Percentiles rank a stretch among this genome's conserved stretches.
Conservation (phyloP, 2,329 filamentous ascomycete species). For the Madurella mycetomatis region DNA sequence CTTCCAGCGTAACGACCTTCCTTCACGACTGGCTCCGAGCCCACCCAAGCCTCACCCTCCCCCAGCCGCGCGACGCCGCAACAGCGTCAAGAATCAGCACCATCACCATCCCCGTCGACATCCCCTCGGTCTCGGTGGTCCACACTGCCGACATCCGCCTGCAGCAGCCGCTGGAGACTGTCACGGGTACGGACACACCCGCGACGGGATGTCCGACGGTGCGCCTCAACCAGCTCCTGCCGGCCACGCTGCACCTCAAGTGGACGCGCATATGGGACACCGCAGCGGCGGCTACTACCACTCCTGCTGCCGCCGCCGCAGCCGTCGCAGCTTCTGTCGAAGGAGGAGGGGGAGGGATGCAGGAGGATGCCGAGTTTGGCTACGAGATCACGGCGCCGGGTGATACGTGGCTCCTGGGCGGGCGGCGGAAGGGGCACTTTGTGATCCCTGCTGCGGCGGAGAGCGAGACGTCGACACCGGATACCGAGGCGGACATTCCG, state of each 20-base stretch:
- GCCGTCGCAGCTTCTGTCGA: too few relatives aligned
- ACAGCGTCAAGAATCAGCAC: conserved; percentile 37
- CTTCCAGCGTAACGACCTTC: conserved; percentile 31
- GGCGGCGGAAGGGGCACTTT: conserved; percentile 75
- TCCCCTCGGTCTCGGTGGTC: conserved; percentile 77
- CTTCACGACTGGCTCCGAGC: conserved; percentile 37
- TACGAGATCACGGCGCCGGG: conserved; percentile 73
- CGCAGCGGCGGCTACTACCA: conserved; percentile 15
- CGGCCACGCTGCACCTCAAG: conserved; percentile 56
- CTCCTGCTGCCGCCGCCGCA: too few relatives aligned
- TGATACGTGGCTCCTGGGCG: conserved; percentile 82
- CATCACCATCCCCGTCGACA: conserved; percentile 84
- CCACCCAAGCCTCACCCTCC: conserved; percentile 32
- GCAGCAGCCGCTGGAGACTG: conserved; percentile 34
- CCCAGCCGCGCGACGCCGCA: conserved; percentile 28
- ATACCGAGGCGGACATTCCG: conserved; percentile 55
- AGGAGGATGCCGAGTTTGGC: conserved; percentile 64
- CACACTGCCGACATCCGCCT: conserved; percentile 70
- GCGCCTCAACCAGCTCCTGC: conserved; percentile 60
- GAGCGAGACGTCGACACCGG: conserved; percentile 35
- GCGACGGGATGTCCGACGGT: conserved; percentile 42
- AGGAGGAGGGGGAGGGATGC: conserved; percentile 5
- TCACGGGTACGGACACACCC: conserved; percentile 27
- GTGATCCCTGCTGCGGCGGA: conserved; percentile 43
- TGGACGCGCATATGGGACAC: conserved; percentile 63